Conservation (phyloP, 2,329 filamentous ascomycete species). For the Pseudocercospora crystallina region DNA sequence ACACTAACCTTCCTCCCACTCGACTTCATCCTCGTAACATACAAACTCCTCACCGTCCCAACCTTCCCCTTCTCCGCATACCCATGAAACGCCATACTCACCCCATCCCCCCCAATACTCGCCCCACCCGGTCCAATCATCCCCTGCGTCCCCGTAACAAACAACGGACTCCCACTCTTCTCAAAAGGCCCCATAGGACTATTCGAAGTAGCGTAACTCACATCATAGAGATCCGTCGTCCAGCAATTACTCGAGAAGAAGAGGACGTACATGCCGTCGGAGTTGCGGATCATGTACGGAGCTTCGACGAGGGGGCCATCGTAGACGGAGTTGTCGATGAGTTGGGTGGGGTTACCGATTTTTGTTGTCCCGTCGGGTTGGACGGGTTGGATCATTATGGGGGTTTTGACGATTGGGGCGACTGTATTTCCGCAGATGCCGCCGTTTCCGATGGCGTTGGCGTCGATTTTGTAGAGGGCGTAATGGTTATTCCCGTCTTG, state of each 20-base stretch:
- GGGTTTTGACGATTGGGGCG: slow-evolving; percentile 24
- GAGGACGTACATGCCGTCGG: slow-evolving; percentile 26
- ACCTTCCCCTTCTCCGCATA: slow-evolving; percentile 12
- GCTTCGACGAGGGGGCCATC: slow-evolving; percentile 32
- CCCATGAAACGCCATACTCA: slow-evolving; percentile 15
- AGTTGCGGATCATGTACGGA: slow-evolving; percentile 24
- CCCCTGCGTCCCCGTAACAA: slow-evolving; percentile 29
- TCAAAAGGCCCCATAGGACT: slow-evolving; percentile 16
- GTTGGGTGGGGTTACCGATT: slow-evolving; percentile 17
- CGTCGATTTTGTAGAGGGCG: slow-evolving; percentile 33
- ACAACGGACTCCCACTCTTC: slow-evolving; percentile 12
- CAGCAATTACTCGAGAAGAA: slow-evolving; percentile 31
- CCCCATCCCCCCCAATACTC: slow-evolving; percentile 15
- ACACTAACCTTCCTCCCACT: slow-evolving; percentile 1
- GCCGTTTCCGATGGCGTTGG: slow-evolving; percentile 29
- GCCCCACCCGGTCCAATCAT: slow-evolving; percentile 20
- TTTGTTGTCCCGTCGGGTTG: slow-evolving; percentile 27
- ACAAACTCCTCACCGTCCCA: slow-evolving; percentile 13
- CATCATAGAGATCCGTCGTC: slow-evolving; percentile 18
- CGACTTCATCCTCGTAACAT: slow-evolving; percentile 11
- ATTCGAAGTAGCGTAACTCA: slow-evolving; percentile 11
- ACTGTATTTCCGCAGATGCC: slow-evolving; percentile 27
- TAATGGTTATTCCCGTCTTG: slow-evolving; percentile 27
- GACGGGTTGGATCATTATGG: slow-evolving; percentile 31
- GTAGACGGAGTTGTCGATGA: slow-evolving; percentile 25